Conservation (phyloP, 805 yeast species). For the Metschnikowia gelsemii region DNA sequence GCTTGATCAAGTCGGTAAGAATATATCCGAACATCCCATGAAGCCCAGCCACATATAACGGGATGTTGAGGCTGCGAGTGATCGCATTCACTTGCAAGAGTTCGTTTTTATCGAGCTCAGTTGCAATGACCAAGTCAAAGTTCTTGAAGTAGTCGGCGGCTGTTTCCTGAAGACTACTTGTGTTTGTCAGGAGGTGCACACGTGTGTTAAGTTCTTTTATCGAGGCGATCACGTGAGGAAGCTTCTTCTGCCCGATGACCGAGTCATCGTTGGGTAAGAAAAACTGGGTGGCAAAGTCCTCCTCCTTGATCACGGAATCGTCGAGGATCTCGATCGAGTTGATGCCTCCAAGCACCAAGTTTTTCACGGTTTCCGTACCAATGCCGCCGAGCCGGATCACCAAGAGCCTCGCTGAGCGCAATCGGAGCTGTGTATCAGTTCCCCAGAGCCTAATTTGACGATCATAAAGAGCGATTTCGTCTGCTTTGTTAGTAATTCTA, state of each 20-base stretch:
- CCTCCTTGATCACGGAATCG: slow-evolving; percentile 48
- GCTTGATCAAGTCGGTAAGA: slow-evolving; percentile 72
- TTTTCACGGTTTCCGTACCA: slow-evolving; percentile 81
- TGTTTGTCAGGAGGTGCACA: slow-evolving; percentile 55
- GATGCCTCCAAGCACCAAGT: slow-evolving; percentile 83
- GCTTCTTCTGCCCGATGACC: slow-evolving; percentile 56
- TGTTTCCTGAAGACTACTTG: slow-evolving; percentile 21
- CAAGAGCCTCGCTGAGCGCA: slow-evolving; percentile 70
- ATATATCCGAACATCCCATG: slow-evolving; percentile 85
- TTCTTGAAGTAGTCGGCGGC: slow-evolving; percentile 41
- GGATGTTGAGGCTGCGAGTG: slow-evolving; percentile 56
- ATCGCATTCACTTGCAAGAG: slow-evolving; percentile 50
- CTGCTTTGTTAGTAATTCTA: slow-evolving; percentile 29
- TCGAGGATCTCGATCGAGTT: slow-evolving; percentile 77
- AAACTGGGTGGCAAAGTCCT: slow-evolving; percentile 74
- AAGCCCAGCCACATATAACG: slow-evolving; percentile 65
- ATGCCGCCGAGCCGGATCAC: slow-evolving; percentile 72
- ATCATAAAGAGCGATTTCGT: slow-evolving; percentile 89
- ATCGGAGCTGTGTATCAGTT: slow-evolving; percentile 77
- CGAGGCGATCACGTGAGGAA: slow-evolving; percentile 52
- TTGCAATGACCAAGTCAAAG: slow-evolving; percentile 73
- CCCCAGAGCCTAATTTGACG: slow-evolving; percentile 97
- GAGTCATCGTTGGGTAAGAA: slow-evolving; percentile 54
- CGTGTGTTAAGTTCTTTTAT: slow-evolving; percentile 78
- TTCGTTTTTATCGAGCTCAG: slow-evolving; percentile 52